Conservation (phyloP, 129 eudicot genomes). For the Centella asiatica region DNA sequence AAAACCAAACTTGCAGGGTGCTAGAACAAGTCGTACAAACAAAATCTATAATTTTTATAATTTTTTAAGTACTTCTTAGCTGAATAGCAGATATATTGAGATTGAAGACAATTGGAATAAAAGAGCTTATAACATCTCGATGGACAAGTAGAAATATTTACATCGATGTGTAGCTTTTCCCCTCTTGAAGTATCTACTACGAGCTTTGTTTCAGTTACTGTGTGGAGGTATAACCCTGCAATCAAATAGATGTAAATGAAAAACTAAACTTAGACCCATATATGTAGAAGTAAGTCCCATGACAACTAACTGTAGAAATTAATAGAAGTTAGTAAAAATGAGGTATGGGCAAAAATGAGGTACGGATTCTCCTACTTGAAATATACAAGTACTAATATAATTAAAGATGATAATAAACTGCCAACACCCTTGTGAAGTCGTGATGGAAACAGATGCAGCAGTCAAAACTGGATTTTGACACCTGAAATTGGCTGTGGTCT, state of each 20-base stretch:
- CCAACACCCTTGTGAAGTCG: neutral
- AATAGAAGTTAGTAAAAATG: constrained; percentile 1
- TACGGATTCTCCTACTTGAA: no score
- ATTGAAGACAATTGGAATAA: constrained; percentile 1
- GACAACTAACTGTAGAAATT: neutral
- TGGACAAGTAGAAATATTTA: constrained; percentile 19
- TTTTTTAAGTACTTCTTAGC: no score
- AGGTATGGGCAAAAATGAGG: neutral
- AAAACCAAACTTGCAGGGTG: neutral
- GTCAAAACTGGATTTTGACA: neutral
- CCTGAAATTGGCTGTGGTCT: no score
- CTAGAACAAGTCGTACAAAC: no score
- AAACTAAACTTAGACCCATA: neutral
- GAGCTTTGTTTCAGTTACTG: constrained; percentile 84
- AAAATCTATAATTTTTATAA: no score
- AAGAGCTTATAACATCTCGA: neutral
- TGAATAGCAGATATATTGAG: no score
- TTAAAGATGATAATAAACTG: neutral
- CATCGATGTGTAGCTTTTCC: constrained; percentile 81
- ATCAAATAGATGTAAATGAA: constrained; percentile 10
- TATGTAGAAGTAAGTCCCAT: neutral
- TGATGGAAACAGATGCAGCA: neutral
- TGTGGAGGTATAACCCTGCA: constrained; percentile 84
- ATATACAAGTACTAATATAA: neutral
- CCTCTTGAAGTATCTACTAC: constrained; percentile 97